Conservation (phyloP, 2,329 filamentous ascomycete genomes). For the Clonostachys rosea region DNA sequence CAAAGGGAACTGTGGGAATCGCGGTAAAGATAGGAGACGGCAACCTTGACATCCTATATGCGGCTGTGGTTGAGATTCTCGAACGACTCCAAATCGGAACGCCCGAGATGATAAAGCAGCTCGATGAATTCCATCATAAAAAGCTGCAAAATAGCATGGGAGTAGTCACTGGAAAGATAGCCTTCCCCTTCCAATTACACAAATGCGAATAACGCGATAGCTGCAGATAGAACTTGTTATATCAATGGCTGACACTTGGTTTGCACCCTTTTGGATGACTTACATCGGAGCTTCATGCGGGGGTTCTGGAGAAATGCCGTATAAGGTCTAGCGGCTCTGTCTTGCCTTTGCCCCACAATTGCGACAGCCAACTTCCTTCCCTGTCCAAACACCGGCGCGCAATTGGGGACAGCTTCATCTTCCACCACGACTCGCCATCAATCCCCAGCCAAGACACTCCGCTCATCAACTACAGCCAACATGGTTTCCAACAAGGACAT, state of each 20-base stretch:
- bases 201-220: too few species aligned
- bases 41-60: conserved; percentile 33
- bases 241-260: too few species aligned
- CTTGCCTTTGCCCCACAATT: too few species aligned
- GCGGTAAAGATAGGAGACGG: conserved; percentile 45
- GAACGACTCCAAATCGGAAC: conserved; percentile 32
- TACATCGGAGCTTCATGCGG: too few species aligned
- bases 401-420: background rate
- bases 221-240: too few species aligned
- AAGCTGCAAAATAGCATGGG: conserved; percentile 28
- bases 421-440: background rate
- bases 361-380: too few species aligned
- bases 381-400: background rate
- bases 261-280: too few species aligned
- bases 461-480: background rate
- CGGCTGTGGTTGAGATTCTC: conserved; percentile 35
- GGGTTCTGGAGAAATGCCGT: too few species aligned
- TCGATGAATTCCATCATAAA: conserved; percentile 24
- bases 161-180: conserved; percentile 23
- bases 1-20: conserved; percentile 30
- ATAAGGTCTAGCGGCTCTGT: too few species aligned
- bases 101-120: conserved; percentile 13
- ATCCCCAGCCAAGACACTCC: background rate
- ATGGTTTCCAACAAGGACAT: conserved; percentile 26
- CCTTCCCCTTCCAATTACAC: conserved; percentile 3